Percentiles rank a stretch among this genome's conserved stretches.
Conservation (phyloP, 495 filamentous ascomycete genomes). For the Penicillium coprophilum region DNA sequence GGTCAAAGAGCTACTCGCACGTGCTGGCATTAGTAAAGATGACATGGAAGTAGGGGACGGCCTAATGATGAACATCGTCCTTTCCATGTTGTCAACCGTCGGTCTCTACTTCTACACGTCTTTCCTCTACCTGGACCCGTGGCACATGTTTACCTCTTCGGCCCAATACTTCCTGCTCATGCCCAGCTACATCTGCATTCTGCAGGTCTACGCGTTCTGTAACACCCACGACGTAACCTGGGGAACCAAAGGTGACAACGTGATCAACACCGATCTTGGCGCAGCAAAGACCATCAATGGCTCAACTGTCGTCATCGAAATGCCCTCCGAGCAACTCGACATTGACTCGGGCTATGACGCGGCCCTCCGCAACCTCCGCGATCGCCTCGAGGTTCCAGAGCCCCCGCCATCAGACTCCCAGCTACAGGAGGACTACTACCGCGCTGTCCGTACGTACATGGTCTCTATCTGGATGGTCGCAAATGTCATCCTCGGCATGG, state of each 20-base stretch:
- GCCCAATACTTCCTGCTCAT: slow-evolving; percentile 93
- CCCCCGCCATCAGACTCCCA: slow-evolving; percentile 67
- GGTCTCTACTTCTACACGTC: slow-evolving; percentile 96
- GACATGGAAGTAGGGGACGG: slow-evolving; percentile 69
- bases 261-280: slow-evolving; percentile 86
- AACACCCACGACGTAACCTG: slow-evolving; percentile 99
- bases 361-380: slow-evolving; percentile 91
- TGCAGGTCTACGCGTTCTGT: slow-evolving; percentile 99
- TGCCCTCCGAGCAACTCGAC: slow-evolving; percentile 96
- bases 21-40: slow-evolving; percentile 37
- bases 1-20: slow-evolving; percentile 67
- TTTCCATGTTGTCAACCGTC: slow-evolving; percentile 83
- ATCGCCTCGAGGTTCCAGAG: slow-evolving; percentile 78
- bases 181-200: slow-evolving; percentile 90
- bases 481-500: slow-evolving; percentile 92
- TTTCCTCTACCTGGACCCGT: slow-evolving; percentile 95
- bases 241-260: slow-evolving; percentile 99
- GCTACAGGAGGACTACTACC: slow-evolving; percentile 97
- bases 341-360: slow-evolving; percentile 98
- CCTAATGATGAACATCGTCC: slow-evolving; percentile 90
- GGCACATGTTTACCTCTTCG: slow-evolving; percentile 97
- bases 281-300: slow-evolving; percentile 69
- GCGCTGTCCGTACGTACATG: slow-evolving; percentile 96
- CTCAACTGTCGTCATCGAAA: slow-evolving; percentile 76
- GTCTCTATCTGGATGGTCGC: slow-evolving; percentile 93